Percentiles rank a stretch among this genome's conserved stretches.
These are phyloP conservation scores for Opeltia flavorubescens DNA, from an alignment of 495 filamentous ascomycete genomes.

Conservation along the genomic window DNA sequence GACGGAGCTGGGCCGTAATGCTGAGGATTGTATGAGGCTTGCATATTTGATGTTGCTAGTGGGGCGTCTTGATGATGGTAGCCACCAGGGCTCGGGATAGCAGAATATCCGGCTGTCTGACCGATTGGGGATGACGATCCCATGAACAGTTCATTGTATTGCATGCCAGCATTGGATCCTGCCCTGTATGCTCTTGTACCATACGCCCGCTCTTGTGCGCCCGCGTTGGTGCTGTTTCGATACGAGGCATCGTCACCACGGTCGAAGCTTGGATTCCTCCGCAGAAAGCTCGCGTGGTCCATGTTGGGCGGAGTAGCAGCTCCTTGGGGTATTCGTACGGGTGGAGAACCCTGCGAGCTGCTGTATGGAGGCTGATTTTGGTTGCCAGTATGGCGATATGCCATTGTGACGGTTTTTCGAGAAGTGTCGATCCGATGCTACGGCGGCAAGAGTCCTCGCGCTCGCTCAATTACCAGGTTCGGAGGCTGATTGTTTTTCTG, in stretches of 20 bases:
- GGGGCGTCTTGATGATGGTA: conserved; percentile 32
- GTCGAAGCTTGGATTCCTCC: conserved; percentile 61
- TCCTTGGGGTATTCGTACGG: conserved; percentile 4
- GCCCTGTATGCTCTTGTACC: conserved; percentile 7
- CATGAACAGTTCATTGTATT: conserved; percentile 15
- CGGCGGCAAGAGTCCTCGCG: too few species aligned
- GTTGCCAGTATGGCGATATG: conserved; percentile 11
- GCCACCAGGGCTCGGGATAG: conserved; percentile 20
- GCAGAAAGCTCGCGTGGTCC: conserved; percentile 24
- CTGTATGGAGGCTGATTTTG: conserved; percentile 5
- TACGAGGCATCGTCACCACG: conserved; percentile 56
- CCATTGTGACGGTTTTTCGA: too few species aligned
- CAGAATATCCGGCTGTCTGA: conserved; percentile 13
- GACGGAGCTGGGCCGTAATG: conserved; percentile 44
- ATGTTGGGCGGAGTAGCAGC: conserved; percentile 15
- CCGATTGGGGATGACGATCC: conserved; percentile 14
- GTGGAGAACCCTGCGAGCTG: conserved; percentile 7
- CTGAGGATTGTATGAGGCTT: conserved; percentile 68
- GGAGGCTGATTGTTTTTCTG: too few species aligned
- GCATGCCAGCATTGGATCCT: conserved; percentile 5
- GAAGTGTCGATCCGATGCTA: too few species aligned
- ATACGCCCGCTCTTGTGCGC: conserved; percentile 22
- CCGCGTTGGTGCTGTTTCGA: conserved; percentile 27
- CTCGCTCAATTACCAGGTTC: too few species aligned
- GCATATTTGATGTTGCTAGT: conserved; percentile 29